Conservation (phyloP, 352 stramenopile species). For the Phytopythium vexans region DNA sequence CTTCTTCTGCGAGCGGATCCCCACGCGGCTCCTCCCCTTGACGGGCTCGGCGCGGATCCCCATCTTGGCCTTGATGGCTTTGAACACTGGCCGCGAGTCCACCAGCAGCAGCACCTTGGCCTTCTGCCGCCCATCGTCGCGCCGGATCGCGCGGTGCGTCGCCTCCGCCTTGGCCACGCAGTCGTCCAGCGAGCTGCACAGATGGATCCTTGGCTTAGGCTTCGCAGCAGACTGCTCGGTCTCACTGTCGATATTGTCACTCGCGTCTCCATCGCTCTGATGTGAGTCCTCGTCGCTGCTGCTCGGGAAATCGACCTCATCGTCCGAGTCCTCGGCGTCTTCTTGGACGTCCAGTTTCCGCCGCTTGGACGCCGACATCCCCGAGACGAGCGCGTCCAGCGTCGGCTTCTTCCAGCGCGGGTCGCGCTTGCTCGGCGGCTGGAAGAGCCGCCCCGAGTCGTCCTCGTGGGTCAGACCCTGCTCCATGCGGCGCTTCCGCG, state of each 20-base stretch:
- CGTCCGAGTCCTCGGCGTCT: conserved; percentile 19
- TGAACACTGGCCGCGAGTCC: conserved; percentile 48
- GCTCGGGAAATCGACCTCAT: conserved; percentile 15
- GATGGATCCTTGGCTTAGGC: conserved; percentile 30
- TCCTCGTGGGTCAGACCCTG: conserved; percentile 60
- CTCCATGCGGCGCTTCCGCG: conserved; percentile 66
- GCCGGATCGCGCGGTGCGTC: conserved; percentile 49
- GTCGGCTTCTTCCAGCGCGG: conserved; percentile 74
- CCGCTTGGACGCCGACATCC: conserved; percentile 31
- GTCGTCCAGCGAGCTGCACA: conserved; percentile 52
- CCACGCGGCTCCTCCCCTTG: conserved; percentile 51
- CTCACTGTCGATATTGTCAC: conserved; percentile 6
- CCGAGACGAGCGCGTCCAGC: conserved; percentile 31
- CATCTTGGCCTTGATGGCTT: conserved; percentile 59
- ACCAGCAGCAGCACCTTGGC: conserved; percentile 61
- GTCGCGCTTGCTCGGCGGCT: conserved; percentile 65
- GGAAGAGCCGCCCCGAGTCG: conserved; percentile 63
- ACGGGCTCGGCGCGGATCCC: conserved; percentile 47
- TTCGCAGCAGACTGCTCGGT: conserved; percentile 8
- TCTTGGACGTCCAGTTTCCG: conserved; percentile 28
- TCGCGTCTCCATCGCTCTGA: conserved; percentile 7
- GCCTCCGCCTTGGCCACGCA: conserved; percentile 32
- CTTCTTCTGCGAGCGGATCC: conserved; percentile 61
- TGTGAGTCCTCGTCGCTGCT: conserved; percentile 18
- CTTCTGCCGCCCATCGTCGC: conserved; percentile 59